Percentiles rank a stretch among this genome's conserved stretches.
These are phyloP conservation scores for Suhomyces atakaporum DNA, from an alignment of 1,139 yeast species.

Conservation along the genomic window DNA sequence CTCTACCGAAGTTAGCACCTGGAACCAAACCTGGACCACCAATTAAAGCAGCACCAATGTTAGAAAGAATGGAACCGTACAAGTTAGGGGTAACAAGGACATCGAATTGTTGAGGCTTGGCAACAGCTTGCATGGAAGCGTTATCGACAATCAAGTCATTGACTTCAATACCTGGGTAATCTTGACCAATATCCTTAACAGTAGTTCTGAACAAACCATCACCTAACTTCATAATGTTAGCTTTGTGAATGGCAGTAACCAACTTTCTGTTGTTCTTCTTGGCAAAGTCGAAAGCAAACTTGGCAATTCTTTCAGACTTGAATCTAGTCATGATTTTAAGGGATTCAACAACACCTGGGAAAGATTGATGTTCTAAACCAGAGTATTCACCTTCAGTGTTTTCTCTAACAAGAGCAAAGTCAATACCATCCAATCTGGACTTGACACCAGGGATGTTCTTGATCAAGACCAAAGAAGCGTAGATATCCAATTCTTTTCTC, in stretches of 20 bases:
- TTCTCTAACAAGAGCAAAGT: constrained; percentile 94
- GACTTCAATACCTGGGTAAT: constrained; percentile 82
- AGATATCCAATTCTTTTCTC: constrained; percentile 93
- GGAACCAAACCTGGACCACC: constrained; percentile 99
- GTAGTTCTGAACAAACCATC: constrained; percentile 97
- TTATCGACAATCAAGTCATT: constrained; percentile 97
- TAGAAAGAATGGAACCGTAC: constrained; percentile 95
- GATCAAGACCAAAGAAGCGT: constrained; percentile 89
- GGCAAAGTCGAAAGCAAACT: constrained; percentile 96
- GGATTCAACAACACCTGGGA: constrained; percentile 97
- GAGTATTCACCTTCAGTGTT: constrained; percentile 98
- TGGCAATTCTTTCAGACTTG: constrained; percentile 96
- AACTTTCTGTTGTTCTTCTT: constrained; percentile 85
- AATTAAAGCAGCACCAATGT: constrained; percentile 96
- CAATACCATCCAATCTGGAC: constrained; percentile 85
- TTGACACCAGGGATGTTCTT: constrained; percentile 94
- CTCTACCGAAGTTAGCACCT: constrained; percentile 98
- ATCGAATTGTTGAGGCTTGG: constrained; percentile 96
- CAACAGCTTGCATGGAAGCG: constrained; percentile 99
- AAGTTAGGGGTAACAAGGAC: constrained; percentile 97
- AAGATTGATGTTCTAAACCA: constrained; percentile 96
- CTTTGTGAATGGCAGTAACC: constrained; percentile 98
- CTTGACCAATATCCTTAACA: constrained; percentile 85
- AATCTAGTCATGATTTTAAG: constrained; percentile 91
- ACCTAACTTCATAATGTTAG: constrained; percentile 98